These are phyloP conservation scores for Fusarium circinatum DNA, from an alignment of 2,329 filamentous ascomycete genomes.

Conservation along the genomic window DNA sequence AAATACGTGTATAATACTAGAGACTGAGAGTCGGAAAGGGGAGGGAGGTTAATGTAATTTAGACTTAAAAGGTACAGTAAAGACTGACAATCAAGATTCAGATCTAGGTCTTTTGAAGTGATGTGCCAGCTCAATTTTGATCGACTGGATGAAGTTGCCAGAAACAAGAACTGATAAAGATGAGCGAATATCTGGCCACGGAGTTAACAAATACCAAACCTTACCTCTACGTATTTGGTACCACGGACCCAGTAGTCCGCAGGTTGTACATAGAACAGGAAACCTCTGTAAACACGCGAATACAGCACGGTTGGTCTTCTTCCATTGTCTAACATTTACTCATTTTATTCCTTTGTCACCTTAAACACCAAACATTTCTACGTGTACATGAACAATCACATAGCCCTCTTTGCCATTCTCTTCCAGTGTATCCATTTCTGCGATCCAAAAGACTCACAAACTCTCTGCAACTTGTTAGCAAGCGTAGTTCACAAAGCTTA, in stretches of 20 bases:
- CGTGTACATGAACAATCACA: background rate
- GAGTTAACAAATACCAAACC: no score
- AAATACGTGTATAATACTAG: fast-evolving
- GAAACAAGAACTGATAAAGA: background rate
- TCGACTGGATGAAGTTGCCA: background rate
- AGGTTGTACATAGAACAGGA: no score
- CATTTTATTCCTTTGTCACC: background rate
- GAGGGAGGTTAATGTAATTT: background rate
- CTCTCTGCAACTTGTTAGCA: conserved; percentile 8
- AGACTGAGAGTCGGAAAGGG: background rate
- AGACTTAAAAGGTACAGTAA: fast-evolving
- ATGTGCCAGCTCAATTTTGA: background rate
- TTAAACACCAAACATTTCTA: background rate
- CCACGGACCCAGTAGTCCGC: no score
- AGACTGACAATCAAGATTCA: background rate
- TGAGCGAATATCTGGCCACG: no score
- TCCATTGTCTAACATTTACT: background rate
- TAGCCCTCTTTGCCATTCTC: background rate
- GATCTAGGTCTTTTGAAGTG: fast-evolving
- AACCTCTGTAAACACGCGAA: no score
- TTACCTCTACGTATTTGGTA: no score
- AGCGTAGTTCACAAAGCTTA: fast-evolving
- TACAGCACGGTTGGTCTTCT: no score
- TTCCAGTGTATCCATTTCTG: conserved; percentile 24
- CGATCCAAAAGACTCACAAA: conserved; percentile 11